Conservation (phyloP, 2,329 filamentous ascomycete species). For the Plectosphaerella cucumerina region DNA sequence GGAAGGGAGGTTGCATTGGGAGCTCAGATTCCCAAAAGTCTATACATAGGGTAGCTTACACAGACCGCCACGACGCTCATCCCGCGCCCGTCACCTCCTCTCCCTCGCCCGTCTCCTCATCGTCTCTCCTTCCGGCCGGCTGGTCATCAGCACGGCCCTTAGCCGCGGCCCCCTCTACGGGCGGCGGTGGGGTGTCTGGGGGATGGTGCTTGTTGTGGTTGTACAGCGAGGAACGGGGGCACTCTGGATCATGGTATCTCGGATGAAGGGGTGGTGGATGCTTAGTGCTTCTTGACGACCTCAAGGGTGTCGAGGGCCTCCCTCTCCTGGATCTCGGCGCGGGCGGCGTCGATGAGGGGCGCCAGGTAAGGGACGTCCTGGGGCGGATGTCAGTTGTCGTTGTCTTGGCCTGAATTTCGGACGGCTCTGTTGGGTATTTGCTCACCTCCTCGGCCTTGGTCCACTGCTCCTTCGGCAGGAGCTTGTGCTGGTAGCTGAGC, state of each 20-base stretch:
- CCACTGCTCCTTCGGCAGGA: slow-evolving; percentile 59
- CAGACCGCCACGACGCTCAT: slow-evolving; percentile 3
- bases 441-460: slow-evolving; percentile 52
- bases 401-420: background rate
- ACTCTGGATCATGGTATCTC: slow-evolving; percentile 10
- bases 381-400: slow-evolving; percentile 8
- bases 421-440: background rate
- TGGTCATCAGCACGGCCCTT: too few relatives aligned
- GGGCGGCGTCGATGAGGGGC: slow-evolving; percentile 48
- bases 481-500: slow-evolving; percentile 59
- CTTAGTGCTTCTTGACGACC: slow-evolving; percentile 39
- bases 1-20: slow-evolving; percentile 2
- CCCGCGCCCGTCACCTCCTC: slow-evolving; percentile 3
- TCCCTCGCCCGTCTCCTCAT: slow-evolving; percentile 3
- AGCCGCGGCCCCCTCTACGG: background rate
- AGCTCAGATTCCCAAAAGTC: slow-evolving; percentile 8
- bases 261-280: background rate
- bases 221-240: background rate
- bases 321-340: slow-evolving; percentile 47
- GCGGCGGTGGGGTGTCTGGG: background rate
- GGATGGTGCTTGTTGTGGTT: background rate
- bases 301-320: slow-evolving; percentile 45
- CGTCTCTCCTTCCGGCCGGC: slow-evolving; percentile 1
- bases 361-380: slow-evolving; percentile 52
- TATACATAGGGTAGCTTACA: slow-evolving; percentile 14